Base-by-base conservation (phyloP, 2,329 filamentous ascomycete genomes). In the Zymoseptoria passerinii region DNA sequence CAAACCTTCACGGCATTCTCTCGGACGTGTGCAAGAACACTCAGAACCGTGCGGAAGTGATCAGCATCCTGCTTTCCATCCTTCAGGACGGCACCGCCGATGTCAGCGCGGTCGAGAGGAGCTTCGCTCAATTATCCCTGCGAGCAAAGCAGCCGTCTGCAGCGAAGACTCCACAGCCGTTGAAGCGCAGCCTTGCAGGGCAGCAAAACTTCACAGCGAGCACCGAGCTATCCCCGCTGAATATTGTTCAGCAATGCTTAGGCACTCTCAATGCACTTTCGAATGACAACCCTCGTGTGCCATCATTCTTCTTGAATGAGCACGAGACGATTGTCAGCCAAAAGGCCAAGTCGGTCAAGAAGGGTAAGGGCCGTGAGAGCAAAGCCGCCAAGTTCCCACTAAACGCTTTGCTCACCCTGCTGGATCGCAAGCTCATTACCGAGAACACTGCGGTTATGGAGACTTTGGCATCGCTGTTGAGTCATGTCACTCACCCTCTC, bases 401-500 rank as follows among this genome's bases (percentile, higher is more conserved):
- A 71, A 99, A 99, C 72, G 91, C 92, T 13, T 78, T 99, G 28
- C 80, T 99, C 52, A 87, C 85, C 61, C 81, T 99, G 4, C 81
- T 99, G 20, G 94, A 97, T 71, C 88, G 94, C n/a, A 89, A 91
- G 64, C 80, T 97, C 61, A 92, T 99, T 63, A 95, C 96, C 76
- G 94, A 99, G 75, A 99, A 91, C 74, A 92, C 92, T n/a, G 82
- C 86, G 6, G 92, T 96, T 58, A 97, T 99, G 92, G 92, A 96
- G 67, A 87, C 91, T 62, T 81, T 99, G 27, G 94, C 94, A 1
- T 86, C 87, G 63, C 78, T 99, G 28, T 81, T 99, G 27, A 92
- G 90, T 72, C 87, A 88, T 64, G 90, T 97, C 57, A 99, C 94
- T 0, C 81, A 88, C 58, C 94, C 94, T 9, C 80, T 99, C 27